These are phyloP conservation scores for Chlorella vulgaris DNA, from an alignment of 139 green algal genomes.

Conservation along the genomic window DNA sequence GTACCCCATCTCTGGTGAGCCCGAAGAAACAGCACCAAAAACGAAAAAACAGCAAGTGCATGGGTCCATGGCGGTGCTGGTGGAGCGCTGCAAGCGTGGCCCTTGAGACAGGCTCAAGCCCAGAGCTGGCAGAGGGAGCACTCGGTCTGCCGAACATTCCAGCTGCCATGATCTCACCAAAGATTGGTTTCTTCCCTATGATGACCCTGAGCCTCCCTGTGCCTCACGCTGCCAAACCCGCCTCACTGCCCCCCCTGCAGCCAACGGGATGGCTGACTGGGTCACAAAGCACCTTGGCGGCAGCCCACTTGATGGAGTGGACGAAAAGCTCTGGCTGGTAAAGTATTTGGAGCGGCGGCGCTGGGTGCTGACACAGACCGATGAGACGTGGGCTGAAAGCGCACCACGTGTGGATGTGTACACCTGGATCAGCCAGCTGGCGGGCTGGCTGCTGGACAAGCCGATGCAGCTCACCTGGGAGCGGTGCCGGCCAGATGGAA, in stretches of 20 bases:
- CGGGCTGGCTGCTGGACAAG: not conserved
- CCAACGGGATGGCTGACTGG: not conserved
- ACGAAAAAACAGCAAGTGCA: too few relatives aligned
- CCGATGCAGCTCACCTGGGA: not conserved
- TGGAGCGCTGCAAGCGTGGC: too few relatives aligned
- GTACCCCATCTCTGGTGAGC: not conserved
- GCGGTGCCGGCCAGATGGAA: not conserved
- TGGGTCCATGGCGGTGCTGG: too few relatives aligned
- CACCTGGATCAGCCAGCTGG: conserved; percentile 7
- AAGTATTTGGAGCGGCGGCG: not conserved
- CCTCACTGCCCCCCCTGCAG: not conserved
- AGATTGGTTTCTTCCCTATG: too few relatives aligned
- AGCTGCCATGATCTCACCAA: not conserved
- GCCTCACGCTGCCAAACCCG: too few relatives aligned
- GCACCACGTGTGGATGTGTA: conserved; percentile 12
- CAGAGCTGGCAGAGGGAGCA: too few relatives aligned
- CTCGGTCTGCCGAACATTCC: too few relatives aligned
- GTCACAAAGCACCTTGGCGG: not conserved
- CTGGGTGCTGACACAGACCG: not conserved
- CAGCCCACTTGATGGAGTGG: not conserved
- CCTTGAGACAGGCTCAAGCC: too few relatives aligned
- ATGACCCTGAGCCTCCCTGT: too few relatives aligned
- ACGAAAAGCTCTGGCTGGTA: not conserved
- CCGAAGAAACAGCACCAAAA: too few relatives aligned
- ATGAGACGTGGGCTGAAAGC: not conserved